Evolutionary conservation across 1,139 yeast species (phyloP), one percentile per base, ranked within the genome.

Genomic region (Protomyces lactucae-debilis): DNA sequence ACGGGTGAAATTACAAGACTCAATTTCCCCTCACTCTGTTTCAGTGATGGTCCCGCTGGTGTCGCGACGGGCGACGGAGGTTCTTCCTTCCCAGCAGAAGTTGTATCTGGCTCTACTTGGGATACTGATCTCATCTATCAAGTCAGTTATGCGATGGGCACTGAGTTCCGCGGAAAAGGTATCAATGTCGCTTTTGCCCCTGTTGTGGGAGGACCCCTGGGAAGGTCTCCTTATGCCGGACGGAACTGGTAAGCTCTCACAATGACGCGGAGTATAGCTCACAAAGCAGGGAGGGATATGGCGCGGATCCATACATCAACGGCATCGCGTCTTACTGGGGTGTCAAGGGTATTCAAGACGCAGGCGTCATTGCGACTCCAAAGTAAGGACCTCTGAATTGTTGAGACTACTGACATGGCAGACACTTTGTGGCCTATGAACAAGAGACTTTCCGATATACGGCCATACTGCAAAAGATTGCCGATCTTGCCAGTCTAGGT

Each of bases 211-310:
- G 61, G 61, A 8, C 55, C 61, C 8, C 82, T 81, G 70, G 85
- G 81, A 61, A 77, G 88, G 68, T 79, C 82, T 39, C 88, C 88
- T 4, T 73, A 82, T 45, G 87, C 87, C 28, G 88, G 88, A n/a
- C 75, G 88, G 66, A 83, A 83, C 0, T 85, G 84, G 70, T 55
- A 1, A 6, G 45, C 5, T 28, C 32, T 28, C 32, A 1, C 1
- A 6, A 28, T 28, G 32, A 3, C 8, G 8, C 32, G 8, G 8
- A 28, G 9, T 5, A 4, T 28, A 28, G 32, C 32, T 28, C 37
- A 21, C 8, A 21, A 12, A 3, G 5, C 51, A 55, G 60, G 60
- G 88, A 85, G 73, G 79, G 84, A 45, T 85, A 82, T 73, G 77
- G 84, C 18, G 88, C 84, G 73, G 88, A 85, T 71, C 87, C 87